Conservation (phyloP, 768 basidiomycete genomes). For the Podaxis mareebaensis region DNA sequence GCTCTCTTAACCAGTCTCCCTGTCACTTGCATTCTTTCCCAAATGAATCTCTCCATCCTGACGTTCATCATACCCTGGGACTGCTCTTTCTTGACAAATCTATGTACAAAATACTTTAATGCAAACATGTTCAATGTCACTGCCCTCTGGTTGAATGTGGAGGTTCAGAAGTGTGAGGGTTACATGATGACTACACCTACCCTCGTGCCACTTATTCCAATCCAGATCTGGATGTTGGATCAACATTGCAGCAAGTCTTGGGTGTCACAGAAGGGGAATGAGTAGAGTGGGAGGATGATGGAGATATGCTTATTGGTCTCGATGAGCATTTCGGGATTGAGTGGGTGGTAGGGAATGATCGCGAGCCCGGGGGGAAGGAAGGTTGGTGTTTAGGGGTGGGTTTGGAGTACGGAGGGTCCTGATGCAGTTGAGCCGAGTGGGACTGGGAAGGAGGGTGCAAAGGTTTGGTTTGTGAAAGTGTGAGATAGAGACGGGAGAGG, state of each 20-base stretch:
- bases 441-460: slow-evolving; percentile 33
- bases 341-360: slow-evolving; percentile 30
- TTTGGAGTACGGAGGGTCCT: slow-evolving; percentile 42
- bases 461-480: slow-evolving; percentile 36
- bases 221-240: too few relatives aligned
- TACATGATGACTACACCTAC: neutral
- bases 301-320: slow-evolving; percentile 35
- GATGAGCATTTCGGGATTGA: slow-evolving; percentile 39
- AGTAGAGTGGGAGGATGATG: slow-evolving; percentile 20
- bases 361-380: slow-evolving; percentile 25
- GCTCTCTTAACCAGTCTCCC: slow-evolving; percentile 21
- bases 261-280: neutral
- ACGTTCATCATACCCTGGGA: slow-evolving; percentile 37
- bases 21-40: slow-evolving; percentile 31
- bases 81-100: slow-evolving; percentile 36
- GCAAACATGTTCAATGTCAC: slow-evolving; percentile 41
- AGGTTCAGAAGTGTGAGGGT: slow-evolving; percentile 29
- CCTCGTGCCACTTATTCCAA: neutral
- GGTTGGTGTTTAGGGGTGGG: slow-evolving; percentile 38
- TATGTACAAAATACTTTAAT: slow-evolving; percentile 38
- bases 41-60: slow-evolving; percentile 26
- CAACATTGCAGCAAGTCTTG: too few relatives aligned
- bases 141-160: slow-evolving; percentile 37
- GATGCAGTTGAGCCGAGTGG: slow-evolving; percentile 32
- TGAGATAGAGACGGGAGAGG: too few relatives aligned